Evolutionary conservation across 148 eudicot species (phyloP).

Genomic region (Chenopodium suecicum): DNA sequence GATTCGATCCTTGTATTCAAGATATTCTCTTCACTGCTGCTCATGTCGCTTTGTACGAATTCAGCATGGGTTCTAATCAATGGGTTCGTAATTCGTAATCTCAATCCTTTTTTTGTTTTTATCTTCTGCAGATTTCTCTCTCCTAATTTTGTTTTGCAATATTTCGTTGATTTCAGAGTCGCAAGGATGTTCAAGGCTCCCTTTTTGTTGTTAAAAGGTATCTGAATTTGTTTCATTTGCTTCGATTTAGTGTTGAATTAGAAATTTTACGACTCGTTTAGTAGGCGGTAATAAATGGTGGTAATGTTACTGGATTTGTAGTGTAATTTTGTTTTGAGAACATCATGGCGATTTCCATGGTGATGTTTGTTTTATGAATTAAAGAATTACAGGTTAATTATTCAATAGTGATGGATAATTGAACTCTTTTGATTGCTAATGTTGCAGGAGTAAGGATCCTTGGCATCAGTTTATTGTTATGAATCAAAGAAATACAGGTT

Average conservation of each 20-base stretch:
- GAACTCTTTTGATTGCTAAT: not conserved
- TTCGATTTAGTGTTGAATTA: too few species aligned
- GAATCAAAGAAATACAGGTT: conserved; percentile 75
- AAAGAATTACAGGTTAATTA: too few species aligned
- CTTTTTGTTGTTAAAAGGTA: conserved; percentile 82
- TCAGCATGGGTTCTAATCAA: conserved; percentile 65
- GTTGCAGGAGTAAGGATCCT: conserved; percentile 66
- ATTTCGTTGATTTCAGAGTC: conserved; percentile 47
- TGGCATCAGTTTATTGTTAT: conserved; percentile 81
- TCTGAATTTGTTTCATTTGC: not conserved
- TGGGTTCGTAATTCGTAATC: conserved; percentile 44
- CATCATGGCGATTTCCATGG: too few species aligned
- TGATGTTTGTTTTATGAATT: too few species aligned
- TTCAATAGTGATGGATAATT: too few species aligned
- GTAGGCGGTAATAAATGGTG: not conserved
- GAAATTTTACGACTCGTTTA: not conserved
- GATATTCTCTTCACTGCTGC: conserved; percentile 79
- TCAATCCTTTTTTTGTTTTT: not conserved
- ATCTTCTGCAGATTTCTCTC: not conserved
- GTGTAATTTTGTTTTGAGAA: too few species aligned
- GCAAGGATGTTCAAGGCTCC: conserved; percentile 94
- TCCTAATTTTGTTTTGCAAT: not conserved
- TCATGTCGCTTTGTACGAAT: conserved; percentile 77
- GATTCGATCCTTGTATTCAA: conserved; percentile 66
- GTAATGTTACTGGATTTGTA: not conserved